Base-by-base conservation (phyloP, 116 monocot genomes). In the Cymodocea nodosa region DNA sequence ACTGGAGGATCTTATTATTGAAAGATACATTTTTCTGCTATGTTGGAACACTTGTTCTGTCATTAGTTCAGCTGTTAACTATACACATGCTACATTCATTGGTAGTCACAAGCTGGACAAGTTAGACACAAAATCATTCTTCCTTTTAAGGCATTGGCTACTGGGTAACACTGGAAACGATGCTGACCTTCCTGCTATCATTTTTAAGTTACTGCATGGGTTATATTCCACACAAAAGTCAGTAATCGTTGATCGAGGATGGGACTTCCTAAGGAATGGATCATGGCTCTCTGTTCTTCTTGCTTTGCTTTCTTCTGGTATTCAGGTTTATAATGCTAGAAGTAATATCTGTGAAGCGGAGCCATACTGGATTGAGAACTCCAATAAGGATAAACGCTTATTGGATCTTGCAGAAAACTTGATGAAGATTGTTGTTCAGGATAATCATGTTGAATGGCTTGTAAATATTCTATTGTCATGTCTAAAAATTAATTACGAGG, bases 21-120 rank as follows among this genome's bases (percentile, higher is more conserved):
- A 98, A 75, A 83, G 97, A 57, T 98, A 98, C 53, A 48, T 92
- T 20, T 91, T 86, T 75, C 64, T 81, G 55, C 83, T 91, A 51
- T 91, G 87, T 52, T 98, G 85, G 92, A 76, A 73, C 56, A 82
- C 92, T 54, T 17, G 80, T 17, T 83, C 72, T 23, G 51, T 77
- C 60, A 37, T 75, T 16, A 23, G 16, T 64, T 81, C 51, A 54
- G 30, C 53, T 72, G 35, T n/a, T 37, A 72, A 40, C 36, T 2
- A 24, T 51, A 25, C 35, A 19, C 7, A 51, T 68, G 20, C 71
- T 73, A 35, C 62, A 18, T 59, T 35, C 15, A 54, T 70, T 48
- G 52, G 63, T 49, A 66, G 18, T 57, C 10, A 65, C 30, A 71
- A 68, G 39, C 68, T 77, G 34, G 67, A 78, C 65, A 64, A 75